Conservation (phyloP, 805 yeast species). For the Suhomyces vadensis region DNA sequence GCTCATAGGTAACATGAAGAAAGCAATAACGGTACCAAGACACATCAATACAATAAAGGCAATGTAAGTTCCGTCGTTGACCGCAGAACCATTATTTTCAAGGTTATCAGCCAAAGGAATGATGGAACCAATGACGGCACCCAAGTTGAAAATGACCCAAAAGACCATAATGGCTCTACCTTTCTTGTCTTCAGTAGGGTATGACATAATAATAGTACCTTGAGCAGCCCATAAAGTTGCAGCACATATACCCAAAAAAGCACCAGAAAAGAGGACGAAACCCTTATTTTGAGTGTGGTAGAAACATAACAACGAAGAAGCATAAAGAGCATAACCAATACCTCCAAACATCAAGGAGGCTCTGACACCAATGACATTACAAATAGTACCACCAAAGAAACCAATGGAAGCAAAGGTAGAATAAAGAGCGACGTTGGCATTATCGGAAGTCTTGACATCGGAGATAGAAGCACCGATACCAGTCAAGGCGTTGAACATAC, state of each 20-base stretch:
- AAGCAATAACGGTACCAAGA: constrained; percentile 47
- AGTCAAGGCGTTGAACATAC: constrained; percentile 52
- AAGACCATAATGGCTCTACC: constrained; percentile 55
- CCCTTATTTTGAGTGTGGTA: constrained; percentile 49
- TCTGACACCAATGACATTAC: constrained; percentile 50
- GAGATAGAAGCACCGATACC: constrained; percentile 50
- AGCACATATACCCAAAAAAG: constrained; percentile 57
- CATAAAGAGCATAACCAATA: constrained; percentile 53
- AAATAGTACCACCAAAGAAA: constrained; percentile 56
- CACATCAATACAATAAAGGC: constrained; percentile 56
- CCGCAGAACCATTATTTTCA: constrained; percentile 34
- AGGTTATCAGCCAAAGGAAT: constrained; percentile 58
- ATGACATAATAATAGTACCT: constrained; percentile 57
- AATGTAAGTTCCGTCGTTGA: constrained; percentile 51
- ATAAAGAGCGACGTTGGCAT: constrained; percentile 54
- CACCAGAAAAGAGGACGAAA: constrained; percentile 57
- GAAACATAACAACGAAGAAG: constrained; percentile 52
- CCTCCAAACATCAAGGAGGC: constrained; percentile 53
- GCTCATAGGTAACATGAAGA: constrained; percentile 47
- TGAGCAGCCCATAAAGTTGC: constrained; percentile 60
- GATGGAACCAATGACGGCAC: constrained; percentile 60
- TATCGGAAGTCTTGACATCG: constrained; percentile 41
- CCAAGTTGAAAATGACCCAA: constrained; percentile 63
- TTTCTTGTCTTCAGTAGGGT: constrained; percentile 54
- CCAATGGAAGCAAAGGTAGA: constrained; percentile 59